Conservation (phyloP, 1,284 basidiomycete genomes). For the Cystobasidiaceae sp. region DNA sequence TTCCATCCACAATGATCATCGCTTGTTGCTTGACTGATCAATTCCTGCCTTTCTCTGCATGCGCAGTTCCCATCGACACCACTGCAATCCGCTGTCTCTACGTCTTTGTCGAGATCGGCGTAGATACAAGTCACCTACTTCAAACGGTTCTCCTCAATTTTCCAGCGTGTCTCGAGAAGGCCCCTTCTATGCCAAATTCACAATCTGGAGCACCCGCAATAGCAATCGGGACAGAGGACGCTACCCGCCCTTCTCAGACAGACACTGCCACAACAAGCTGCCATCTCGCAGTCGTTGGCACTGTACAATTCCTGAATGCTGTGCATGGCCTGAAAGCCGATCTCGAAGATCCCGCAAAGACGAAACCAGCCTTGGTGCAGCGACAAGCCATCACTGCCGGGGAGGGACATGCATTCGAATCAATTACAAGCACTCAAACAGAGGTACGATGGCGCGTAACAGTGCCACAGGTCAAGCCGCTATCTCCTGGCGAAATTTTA, state of each 20-base stretch:
- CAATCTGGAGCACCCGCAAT: not conserved
- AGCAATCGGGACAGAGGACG: not conserved
- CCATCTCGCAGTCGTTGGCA: slow-evolving; percentile 76
- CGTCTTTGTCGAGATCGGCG: slow-evolving; percentile 94
- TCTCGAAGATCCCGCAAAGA: slow-evolving; percentile 14
- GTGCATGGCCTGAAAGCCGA: slow-evolving; percentile 53
- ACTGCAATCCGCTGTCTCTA: slow-evolving; percentile 95
- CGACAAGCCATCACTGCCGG: slow-evolving; percentile 9
- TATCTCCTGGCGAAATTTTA: slow-evolving; percentile 93
- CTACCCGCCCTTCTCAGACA: slow-evolving; percentile 8
- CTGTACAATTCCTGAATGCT: slow-evolving; percentile 90
- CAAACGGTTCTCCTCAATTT: slow-evolving; percentile 87
- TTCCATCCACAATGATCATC: not conserved
- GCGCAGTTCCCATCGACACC: slow-evolving; percentile 83
- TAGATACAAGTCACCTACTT: slow-evolving; percentile 76
- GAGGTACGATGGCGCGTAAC: slow-evolving; percentile 61
- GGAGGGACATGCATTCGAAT: not conserved
- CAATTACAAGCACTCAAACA: not conserved
- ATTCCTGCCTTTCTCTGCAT: not conserved
- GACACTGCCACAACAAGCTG: slow-evolving; percentile 27
- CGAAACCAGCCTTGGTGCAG: slow-evolving; percentile 33
- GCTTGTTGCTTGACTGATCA: not conserved
- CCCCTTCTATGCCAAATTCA: slow-evolving; percentile 43
- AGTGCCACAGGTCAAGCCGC: slow-evolving; percentile 85
- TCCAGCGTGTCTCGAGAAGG: slow-evolving; percentile 54